Conservation (phyloP, 208 protist genomes). For the Strigomonas galati region DNA sequence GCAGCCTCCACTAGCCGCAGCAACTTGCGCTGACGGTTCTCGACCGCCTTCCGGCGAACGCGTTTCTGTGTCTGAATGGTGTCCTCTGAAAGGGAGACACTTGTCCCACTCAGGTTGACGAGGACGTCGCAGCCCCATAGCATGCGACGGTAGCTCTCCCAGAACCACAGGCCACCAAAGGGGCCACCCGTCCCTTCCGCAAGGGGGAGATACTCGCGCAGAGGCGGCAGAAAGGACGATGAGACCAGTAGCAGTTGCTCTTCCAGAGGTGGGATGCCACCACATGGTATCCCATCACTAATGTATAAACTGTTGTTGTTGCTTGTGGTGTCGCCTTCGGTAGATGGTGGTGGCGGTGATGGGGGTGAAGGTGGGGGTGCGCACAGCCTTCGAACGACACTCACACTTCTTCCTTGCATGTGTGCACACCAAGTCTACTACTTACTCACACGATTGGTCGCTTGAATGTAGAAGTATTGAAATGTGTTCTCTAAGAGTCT, state of each 20-base stretch:
- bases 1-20: not conserved
- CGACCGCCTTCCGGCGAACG: constrained; percentile 25
- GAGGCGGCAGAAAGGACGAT: constrained; percentile 32
- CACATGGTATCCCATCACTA: too few relatives aligned
- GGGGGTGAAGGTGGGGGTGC: too few relatives aligned
- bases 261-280: constrained; percentile 20
- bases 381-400: too few relatives aligned
- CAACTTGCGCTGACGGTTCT: not conserved
- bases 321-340: too few relatives aligned
- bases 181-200: not conserved
- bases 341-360: too few relatives aligned
- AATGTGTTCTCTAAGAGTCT: too few relatives aligned
- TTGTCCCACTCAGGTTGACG: constrained; percentile 45
- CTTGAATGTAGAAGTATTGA: too few relatives aligned
- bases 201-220: constrained; percentile 32
- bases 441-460: too few relatives aligned
- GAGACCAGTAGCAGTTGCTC: constrained; percentile 39
- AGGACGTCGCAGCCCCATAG: constrained; percentile 58
- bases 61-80: constrained; percentile 38
- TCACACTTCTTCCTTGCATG: too few relatives aligned
- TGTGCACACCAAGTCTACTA: too few relatives aligned
- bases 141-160: constrained; percentile 63
- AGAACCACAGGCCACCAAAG: constrained; percentile 70
- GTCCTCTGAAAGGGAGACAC: constrained; percentile 56
- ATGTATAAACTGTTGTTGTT: too few relatives aligned